Conservation (phyloP, 495 filamentous ascomycete genomes). For the Penicillium bialowiezense region DNA sequence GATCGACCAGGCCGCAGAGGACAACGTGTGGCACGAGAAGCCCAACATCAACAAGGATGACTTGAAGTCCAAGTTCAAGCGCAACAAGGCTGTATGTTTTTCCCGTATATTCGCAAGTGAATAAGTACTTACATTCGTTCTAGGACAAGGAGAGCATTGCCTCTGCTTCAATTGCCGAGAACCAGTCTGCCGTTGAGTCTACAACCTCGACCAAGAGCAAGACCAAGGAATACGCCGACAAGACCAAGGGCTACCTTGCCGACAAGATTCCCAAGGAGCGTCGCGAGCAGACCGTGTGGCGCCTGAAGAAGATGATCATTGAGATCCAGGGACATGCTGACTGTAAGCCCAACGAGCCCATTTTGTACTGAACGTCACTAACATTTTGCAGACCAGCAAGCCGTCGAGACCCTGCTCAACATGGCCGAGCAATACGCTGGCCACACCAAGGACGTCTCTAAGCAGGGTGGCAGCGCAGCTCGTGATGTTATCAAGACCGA, state of each 20-base stretch:
- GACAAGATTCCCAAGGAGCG: conserved; percentile 91
- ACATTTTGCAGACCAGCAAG: conserved; percentile 62
- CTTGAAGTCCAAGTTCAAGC: conserved; percentile 65
- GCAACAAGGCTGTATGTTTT: conserved; percentile 54
- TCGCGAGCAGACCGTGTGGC: conserved; percentile 87
- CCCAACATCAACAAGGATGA: conserved; percentile 72
- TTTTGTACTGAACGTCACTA: neutral
- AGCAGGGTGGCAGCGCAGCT: conserved; percentile 62
- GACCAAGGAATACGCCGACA: conserved; percentile 33
- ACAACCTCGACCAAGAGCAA: conserved; percentile 20
- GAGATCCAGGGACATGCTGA: conserved; percentile 93
- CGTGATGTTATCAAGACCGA: conserved; percentile 64
- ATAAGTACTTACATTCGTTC: conserved; percentile 6
- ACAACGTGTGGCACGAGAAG: conserved; percentile 91
- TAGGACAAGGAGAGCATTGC: conserved; percentile 19
- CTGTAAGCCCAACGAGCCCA: conserved; percentile 48
- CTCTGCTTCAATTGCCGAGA: conserved; percentile 8
- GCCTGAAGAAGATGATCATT: conserved; percentile 95
- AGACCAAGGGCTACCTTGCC: conserved; percentile 67
- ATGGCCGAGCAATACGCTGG: conserved; percentile 84
- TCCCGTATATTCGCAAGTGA: neutral
- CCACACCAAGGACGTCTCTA: conserved; percentile 62
- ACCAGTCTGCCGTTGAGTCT: conserved; percentile 8
- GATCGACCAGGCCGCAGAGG: conserved; percentile 79
- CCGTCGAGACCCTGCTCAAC: conserved; percentile 77